These are phyloP conservation scores for Aspergillus panamensis DNA, from an alignment of 495 filamentous ascomycete genomes.

Conservation along the genomic window DNA sequence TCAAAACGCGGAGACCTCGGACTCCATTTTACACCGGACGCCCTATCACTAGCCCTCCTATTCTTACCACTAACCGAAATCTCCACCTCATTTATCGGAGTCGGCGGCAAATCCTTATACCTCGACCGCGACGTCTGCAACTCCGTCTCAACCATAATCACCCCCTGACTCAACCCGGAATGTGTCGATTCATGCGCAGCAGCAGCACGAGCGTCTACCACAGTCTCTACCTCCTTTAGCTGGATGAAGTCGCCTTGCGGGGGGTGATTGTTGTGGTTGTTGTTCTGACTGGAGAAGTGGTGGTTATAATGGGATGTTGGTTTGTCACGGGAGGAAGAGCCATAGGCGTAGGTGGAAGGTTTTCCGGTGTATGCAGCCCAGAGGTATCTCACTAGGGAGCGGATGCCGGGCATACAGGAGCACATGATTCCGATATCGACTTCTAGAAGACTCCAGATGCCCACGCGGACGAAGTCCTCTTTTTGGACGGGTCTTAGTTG, in stretches of 20 bases:
- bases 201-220: neutral
- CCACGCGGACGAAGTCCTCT: slow-evolving; percentile 22
- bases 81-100: neutral
- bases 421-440: slow-evolving; percentile 24
- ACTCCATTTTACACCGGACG: neutral
- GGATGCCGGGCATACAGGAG: slow-evolving; percentile 21
- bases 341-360: neutral
- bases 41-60: too few species aligned
- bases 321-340: neutral
- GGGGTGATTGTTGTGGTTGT: neutral
- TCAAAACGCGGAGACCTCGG: neutral
- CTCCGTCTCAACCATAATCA: neutral
- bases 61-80: neutral
- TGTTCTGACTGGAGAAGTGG: neutral
- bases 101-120: neutral
- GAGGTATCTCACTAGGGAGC: slow-evolving; percentile 9
- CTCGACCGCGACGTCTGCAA: neutral
- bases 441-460: slow-evolving; percentile 22
- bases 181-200: neutral
- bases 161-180: neutral
- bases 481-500: neutral
- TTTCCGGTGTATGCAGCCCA: neutral
- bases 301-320: neutral
- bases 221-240: neutral
- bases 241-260: slow-evolving; percentile 3